phyloP scores from a whole-genome alignment of 352 stramenopile species.

The Lagenidium sp. region DNA sequence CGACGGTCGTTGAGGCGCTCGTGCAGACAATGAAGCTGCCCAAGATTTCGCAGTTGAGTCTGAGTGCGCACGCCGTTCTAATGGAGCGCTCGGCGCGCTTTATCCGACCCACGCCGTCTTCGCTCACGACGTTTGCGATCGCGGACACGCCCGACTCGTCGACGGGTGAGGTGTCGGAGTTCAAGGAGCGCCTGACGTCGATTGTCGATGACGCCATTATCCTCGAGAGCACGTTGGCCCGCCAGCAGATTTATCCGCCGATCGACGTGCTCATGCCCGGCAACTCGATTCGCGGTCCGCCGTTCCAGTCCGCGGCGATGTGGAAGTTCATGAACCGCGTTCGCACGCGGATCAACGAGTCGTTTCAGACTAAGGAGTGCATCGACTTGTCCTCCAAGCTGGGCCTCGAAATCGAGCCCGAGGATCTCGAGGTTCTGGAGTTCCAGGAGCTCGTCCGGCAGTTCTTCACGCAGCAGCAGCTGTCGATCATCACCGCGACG shows the following conservation, averaged over 20 bases:
- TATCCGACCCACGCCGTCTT: conserved; percentile 20
- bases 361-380: conserved; percentile 45
- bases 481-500: conserved; percentile 14
- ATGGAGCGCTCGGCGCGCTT: conserved; percentile 78
- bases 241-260: conserved; percentile 55
- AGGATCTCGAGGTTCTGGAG: conserved; percentile 61
- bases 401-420: conserved; percentile 67
- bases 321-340: conserved; percentile 58
- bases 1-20: conserved; percentile 60
- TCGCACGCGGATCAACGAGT: conserved; percentile 52
- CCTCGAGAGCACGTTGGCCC: conserved; percentile 35
- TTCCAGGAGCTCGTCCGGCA: conserved; percentile 59
- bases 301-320: conserved; percentile 66
- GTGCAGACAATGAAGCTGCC: conserved; percentile 63
- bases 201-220: conserved; percentile 65
- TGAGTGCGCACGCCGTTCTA: conserved; percentile 56
- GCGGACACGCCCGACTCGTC: conserved; percentile 47
- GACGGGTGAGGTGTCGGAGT: conserved; percentile 32
- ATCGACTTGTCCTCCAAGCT: conserved; percentile 47
- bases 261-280: conserved; percentile 57
- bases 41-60: conserved; percentile 42
- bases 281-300: conserved; percentile 51
- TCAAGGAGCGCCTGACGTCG: conserved; percentile 55
- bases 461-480: conserved; percentile 57
- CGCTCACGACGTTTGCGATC: conserved; percentile 59